Evolutionary conservation across 2,329 filamentous ascomycete species (phyloP), one percentile per base, ranked within the genome.

Genomic region (Xylariales sp.): DNA sequence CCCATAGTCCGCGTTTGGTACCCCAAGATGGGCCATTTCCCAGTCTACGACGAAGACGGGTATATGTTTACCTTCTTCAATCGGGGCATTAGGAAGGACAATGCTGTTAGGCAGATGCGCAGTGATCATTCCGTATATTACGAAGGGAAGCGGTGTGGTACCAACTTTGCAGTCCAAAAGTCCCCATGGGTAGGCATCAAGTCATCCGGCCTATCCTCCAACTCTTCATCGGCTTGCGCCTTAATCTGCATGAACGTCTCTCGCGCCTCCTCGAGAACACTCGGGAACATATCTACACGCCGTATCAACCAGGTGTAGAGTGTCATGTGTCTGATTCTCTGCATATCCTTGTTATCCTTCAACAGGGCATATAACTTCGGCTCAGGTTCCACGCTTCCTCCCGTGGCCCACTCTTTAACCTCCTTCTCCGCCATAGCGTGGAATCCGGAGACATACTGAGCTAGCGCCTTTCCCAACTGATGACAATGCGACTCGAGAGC

Each of bases 111-210:
- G 24, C n/a, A n/a, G n/a, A n/a, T n/a, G n/a, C n/a, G n/a, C n/a
- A n/a, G n/a, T n/a, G n/a, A n/a, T 56, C 40, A 15, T 70, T 55
- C 3, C 62, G 52, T 10, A 37, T 42, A 37, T 69, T 58, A 4
- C 67, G 65, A 4, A 78, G 49, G 10, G 78, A 54, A 20, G 73
- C 58, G 50, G 74, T 78, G 20, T 34, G 24, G 24, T 5, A 60
- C 68, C 54, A 49, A 70, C 64, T 82, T 82, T 40, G 76, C 78
- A 3, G 75, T 74, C 76, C 77, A 81, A 42, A 81, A 81, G 47
- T 82, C 76, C 0, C 77, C 77, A 51, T 82, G 78, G n/a, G 80
- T 69, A 38, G 51, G 53, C 2, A 57, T 32, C n/a, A 27, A 27
- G n/a, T 27, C 24, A 11, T 47, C 50, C n/a, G n/a, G n/a, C n/a